These are phyloP conservation scores for Yarrowia alimentaria DNA, from an alignment of 805 yeast genomes.

Conservation along the genomic window DNA sequence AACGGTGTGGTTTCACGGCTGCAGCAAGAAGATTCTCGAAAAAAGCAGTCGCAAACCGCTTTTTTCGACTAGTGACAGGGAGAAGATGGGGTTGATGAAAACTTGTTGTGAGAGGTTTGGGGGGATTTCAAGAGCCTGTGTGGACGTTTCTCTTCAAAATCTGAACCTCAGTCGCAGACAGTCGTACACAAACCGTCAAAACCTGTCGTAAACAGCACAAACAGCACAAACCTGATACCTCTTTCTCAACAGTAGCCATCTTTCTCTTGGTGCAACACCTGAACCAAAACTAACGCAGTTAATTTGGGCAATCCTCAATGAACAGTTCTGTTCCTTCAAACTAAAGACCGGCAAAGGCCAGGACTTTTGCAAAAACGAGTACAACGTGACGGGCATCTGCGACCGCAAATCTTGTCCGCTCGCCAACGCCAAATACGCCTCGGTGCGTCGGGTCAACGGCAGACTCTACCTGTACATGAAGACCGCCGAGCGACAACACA, in stretches of 20 bases:
- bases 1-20: too few species aligned
- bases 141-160: too few species aligned
- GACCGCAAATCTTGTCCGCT: slow-evolving; percentile 92
- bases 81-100: too few species aligned
- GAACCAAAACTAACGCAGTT: slow-evolving; percentile 54
- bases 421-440: slow-evolving; percentile 57
- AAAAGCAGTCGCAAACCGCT: not conserved
- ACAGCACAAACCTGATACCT: too few species aligned
- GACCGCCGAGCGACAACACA: slow-evolving; percentile 96
- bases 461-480: slow-evolving; percentile 67
- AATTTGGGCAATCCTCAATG: slow-evolving; percentile 96
- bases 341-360: slow-evolving; percentile 85
- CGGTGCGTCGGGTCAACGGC: slow-evolving; percentile 41
- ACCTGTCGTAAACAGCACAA: too few species aligned
- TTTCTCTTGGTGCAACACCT: too few species aligned
- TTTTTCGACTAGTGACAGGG: not conserved
- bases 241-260: not conserved
- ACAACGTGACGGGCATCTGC: slow-evolving; percentile 93
- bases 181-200: too few species aligned
- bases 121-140: too few species aligned
- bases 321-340: slow-evolving; percentile 93
- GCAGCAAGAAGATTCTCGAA: not conserved
- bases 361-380: slow-evolving; percentile 92
- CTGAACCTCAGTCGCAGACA: too few species aligned
- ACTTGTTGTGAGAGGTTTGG: too few species aligned